A percentile compares a stretch with the other conserved stretches of the same genome.
Conservation (phyloP, 2,329 filamentous ascomycete genomes). For the Colletotrichum lupini region DNA sequence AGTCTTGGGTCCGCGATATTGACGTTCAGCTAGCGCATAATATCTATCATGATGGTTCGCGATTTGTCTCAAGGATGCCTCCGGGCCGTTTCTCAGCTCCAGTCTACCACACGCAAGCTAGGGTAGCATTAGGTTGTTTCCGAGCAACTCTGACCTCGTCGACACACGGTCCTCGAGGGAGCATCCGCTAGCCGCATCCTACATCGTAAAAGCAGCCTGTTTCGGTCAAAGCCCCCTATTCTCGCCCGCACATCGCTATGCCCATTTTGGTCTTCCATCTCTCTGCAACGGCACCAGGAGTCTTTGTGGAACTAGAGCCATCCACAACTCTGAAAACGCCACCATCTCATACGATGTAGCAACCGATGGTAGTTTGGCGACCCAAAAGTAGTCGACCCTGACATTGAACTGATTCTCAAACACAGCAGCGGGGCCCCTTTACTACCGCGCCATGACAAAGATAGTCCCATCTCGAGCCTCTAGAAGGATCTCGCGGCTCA, state of each 20-base stretch:
- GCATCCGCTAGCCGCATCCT: slow-evolving; percentile 5
- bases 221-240: background rate
- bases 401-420: slow-evolving; percentile 13
- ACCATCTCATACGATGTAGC: slow-evolving; percentile 6
- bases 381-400: background rate
- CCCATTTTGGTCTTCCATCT: background rate
- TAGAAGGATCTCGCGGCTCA: slow-evolving; percentile 1
- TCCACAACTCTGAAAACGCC: background rate
- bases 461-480: background rate
- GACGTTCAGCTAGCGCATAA: background rate
- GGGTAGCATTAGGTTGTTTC: background rate
- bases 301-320: background rate
- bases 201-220: background rate
- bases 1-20: background rate
- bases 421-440: background rate
- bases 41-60: background rate
- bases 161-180: slow-evolving; percentile 11
- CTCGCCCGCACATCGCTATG: background rate
- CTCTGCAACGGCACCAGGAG: background rate
- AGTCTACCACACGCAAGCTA: no score
- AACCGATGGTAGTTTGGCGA: slow-evolving; percentile 1
- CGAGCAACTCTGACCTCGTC: slow-evolving; percentile 4
- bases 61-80: background rate
- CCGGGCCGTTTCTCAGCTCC: background rate
- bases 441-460: slow-evolving; percentile 13